A percentile compares a stretch with the other conserved stretches of the same genome.
These are phyloP conservation scores for Solanum paucissectum DNA, from an alignment of 257 asterid genomes.

Conservation along the genomic window DNA sequence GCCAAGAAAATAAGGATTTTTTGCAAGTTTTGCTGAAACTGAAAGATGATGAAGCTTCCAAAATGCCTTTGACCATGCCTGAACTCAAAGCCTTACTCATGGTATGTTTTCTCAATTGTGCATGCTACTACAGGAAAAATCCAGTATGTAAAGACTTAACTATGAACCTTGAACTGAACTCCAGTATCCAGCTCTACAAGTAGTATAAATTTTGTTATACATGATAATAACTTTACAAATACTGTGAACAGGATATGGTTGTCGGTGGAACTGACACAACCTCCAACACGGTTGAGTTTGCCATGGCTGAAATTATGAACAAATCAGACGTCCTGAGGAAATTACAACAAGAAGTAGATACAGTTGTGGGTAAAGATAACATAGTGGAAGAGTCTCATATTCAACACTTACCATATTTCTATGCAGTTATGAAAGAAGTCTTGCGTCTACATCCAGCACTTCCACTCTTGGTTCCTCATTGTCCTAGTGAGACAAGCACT, in stretches of 20 bases:
- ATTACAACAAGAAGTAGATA: conserved; percentile 41
- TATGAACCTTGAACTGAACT: background rate
- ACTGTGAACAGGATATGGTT: conserved; percentile 44
- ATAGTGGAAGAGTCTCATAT: conserved; percentile 47
- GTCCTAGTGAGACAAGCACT: conserved; percentile 37
- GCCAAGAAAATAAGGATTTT: conserved; percentile 37
- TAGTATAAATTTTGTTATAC: background rate
- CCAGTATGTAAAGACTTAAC: background rate
- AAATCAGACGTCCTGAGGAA: conserved; percentile 32
- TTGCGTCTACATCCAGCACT: conserved; percentile 51
- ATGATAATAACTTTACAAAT: background rate
- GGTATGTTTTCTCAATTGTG: conserved; percentile 22
- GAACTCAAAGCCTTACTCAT: conserved; percentile 69
- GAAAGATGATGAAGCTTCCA: conserved; percentile 40
- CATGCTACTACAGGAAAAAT: background rate
- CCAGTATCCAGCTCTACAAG: background rate
- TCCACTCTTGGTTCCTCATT: conserved; percentile 63
- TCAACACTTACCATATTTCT: conserved; percentile 34
- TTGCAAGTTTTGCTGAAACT: conserved; percentile 41
- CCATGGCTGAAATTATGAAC: conserved; percentile 60
- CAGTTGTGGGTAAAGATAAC: conserved; percentile 27
- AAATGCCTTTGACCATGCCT: conserved; percentile 39
- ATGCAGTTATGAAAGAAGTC: conserved; percentile 46
- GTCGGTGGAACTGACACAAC: conserved; percentile 80
- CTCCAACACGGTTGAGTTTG: conserved; percentile 50